Percentiles rank a stretch among this genome's conserved stretches.
Conservation (phyloP, 169 alveolate species). For the Plasmodium inui region DNA sequence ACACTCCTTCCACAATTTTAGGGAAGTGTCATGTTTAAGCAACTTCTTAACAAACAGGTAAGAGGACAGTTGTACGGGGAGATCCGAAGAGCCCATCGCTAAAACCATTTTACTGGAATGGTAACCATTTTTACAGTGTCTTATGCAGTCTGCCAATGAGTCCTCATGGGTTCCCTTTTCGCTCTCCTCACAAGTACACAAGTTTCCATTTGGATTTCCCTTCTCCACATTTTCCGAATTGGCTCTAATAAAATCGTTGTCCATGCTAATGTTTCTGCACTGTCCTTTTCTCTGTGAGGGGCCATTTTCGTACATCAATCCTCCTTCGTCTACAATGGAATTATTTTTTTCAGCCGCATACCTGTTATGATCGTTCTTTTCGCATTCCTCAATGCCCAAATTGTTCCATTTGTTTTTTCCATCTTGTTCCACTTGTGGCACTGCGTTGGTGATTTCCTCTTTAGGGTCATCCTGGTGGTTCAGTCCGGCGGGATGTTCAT, state of each 20-base stretch:
- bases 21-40: constrained; percentile 54
- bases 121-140: constrained; percentile 48
- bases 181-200: neutral
- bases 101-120: constrained; percentile 77
- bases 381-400: neutral
- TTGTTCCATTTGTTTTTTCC: constrained; percentile 1
- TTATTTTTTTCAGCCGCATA: neutral
- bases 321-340: neutral
- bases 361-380: neutral
- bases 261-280: neutral
- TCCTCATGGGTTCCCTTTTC: constrained; percentile 8
- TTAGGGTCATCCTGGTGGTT: neutral
- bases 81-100: constrained; percentile 81
- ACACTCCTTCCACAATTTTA: constrained; percentile 77
- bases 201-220: neutral
- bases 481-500: neutral
- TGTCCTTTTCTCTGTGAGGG: neutral
- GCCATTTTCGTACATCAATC: neutral
- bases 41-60: constrained; percentile 77
- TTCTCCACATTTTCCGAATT: constrained; percentile 11
- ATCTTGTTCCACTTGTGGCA: neutral
- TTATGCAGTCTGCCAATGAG: neutral
- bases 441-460: neutral
- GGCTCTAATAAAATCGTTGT: neutral
- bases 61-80: constrained; percentile 78